These are phyloP conservation scores for Tubosaeta brunneosetosa DNA, from an alignment of 768 basidiomycete species.

Conservation along the genomic window DNA sequence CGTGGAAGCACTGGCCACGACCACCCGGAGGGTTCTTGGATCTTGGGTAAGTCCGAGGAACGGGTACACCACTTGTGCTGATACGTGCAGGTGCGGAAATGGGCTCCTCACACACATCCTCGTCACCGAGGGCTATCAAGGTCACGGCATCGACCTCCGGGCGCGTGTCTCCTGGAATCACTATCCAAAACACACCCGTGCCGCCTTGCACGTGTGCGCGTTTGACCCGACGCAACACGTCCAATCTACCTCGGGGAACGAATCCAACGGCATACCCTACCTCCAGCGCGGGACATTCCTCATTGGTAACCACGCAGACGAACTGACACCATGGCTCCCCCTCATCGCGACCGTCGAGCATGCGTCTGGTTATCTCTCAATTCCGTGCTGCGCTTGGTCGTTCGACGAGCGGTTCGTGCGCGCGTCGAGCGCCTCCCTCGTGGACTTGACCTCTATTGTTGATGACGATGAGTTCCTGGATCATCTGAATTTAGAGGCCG, in stretches of 20 bases:
- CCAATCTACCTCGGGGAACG: background rate
- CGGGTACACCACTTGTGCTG: background rate
- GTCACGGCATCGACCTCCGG: constrained; percentile 83
- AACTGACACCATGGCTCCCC: constrained; percentile 92
- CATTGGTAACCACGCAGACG: constrained; percentile 95
- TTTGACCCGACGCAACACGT: constrained; percentile 52
- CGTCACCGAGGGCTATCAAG: constrained; percentile 74
- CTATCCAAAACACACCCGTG: constrained; percentile 63
- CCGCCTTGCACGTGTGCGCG: constrained; percentile 58
- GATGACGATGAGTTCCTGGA: constrained; percentile 33
- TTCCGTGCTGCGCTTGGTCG: constrained; percentile 89
- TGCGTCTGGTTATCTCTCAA: constrained; percentile 69
- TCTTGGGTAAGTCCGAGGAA: constrained; percentile 55
- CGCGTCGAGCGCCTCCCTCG: constrained; percentile 30
- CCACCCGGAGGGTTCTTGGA: constrained; percentile 87
- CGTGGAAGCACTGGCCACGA: constrained; percentile 72
- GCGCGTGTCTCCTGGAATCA: constrained; percentile 79
- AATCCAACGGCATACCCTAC: constrained; percentile 16
- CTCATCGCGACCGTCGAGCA: constrained; percentile 61
- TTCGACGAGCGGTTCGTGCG: constrained; percentile 67
- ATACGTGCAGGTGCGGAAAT: constrained; percentile 71
- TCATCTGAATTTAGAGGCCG: constrained; percentile 56
- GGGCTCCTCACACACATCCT: constrained; percentile 90
- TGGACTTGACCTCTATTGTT: constrained; percentile 13
- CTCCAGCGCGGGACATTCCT: constrained; percentile 58